phyloP scores from a whole-genome alignment of 2,329 filamentous ascomycete species.

The Diplodia scrobiculata region DNA sequence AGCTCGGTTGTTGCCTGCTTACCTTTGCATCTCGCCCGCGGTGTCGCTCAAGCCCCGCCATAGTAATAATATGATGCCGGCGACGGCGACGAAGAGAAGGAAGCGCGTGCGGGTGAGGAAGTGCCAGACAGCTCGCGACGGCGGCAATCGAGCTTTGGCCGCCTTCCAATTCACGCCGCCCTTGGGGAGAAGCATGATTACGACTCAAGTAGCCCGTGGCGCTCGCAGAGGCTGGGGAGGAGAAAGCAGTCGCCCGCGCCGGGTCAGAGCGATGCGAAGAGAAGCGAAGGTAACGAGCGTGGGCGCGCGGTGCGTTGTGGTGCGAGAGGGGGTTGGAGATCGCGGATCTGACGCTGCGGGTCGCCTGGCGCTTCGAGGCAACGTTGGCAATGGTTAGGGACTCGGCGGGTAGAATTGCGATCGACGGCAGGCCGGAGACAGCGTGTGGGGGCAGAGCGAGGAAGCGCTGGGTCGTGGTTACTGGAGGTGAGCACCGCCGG shows the following conservation, averaged over 20 bases:
- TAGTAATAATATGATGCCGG: slow-evolving; percentile 74
- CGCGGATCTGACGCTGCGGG: slow-evolving; percentile 10
- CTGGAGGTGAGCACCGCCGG: slow-evolving; percentile 15
- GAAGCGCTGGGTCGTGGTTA: slow-evolving; percentile 15
- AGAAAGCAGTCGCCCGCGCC: slow-evolving; percentile 32
- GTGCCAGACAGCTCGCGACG: slow-evolving; percentile 64
- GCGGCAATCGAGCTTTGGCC: slow-evolving; percentile 75
- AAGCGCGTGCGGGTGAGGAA: slow-evolving; percentile 77
- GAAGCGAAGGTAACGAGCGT: slow-evolving; percentile 29
- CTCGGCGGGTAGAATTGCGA: slow-evolving; percentile 13
- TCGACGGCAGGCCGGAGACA: slow-evolving; percentile 1
- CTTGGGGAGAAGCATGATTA: slow-evolving; percentile 81
- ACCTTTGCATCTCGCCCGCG: slow-evolving; percentile 90
- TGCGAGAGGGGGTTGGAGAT: slow-evolving; percentile 19
- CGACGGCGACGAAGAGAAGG: slow-evolving; percentile 70
- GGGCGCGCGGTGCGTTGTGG: slow-evolving; percentile 24
- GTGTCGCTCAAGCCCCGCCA: slow-evolving; percentile 83
- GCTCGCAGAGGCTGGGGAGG: slow-evolving; percentile 22
- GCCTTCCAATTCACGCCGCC: slow-evolving; percentile 92
- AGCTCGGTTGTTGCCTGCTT: slow-evolving; percentile 39
- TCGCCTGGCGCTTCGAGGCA: slow-evolving; percentile 6
- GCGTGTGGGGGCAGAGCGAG: not conserved
- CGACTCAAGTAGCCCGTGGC: slow-evolving; percentile 16
- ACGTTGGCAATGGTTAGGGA: slow-evolving; percentile 24
- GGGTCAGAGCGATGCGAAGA: slow-evolving; percentile 31